Evolutionary conservation across 2,329 filamentous ascomycete species (phyloP).

Genomic region (Chrysoporthe puriensis): DNA sequence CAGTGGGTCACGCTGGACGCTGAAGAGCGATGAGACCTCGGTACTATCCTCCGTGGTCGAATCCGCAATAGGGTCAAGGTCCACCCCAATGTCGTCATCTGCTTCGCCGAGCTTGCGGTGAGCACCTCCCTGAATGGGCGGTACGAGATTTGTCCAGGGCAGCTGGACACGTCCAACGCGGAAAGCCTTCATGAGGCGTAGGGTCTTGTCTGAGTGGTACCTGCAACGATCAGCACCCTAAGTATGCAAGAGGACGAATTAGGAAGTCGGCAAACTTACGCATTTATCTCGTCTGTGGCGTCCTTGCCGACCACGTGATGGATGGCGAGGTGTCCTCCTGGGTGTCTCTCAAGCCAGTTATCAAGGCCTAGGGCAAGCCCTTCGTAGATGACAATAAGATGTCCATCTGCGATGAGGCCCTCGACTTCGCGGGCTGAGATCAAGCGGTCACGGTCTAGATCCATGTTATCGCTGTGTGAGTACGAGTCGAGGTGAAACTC

Average conservation of each 20-base stretch:
- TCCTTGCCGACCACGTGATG: conserved; percentile 65
- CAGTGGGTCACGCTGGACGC: conserved; percentile 14
- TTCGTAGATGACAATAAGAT: conserved; percentile 59
- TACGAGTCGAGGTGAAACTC: neutral
- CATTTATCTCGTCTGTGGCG: conserved; percentile 62
- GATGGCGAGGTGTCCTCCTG: conserved; percentile 62
- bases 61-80: conserved; percentile 2
- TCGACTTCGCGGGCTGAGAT: conserved; percentile 52
- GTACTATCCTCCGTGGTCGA: conserved; percentile 17
- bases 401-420: conserved; percentile 56
- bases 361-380: conserved; percentile 59
- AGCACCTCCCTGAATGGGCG: conserved; percentile 52
- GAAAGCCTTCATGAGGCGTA: conserved; percentile 62
- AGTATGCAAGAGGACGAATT: neutral
- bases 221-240: conserved; percentile 42
- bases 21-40: conserved; percentile 20
- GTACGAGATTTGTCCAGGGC: conserved; percentile 61
- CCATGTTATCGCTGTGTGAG: conserved; percentile 34
- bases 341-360: conserved; percentile 61
- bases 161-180: conserved; percentile 54
- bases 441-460: conserved; percentile 44
- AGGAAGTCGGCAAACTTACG: conserved; percentile 45
- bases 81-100: conserved; percentile 1
- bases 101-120: conserved; percentile 27
- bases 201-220: conserved; percentile 58